phyloP scores from a whole-genome alignment of 2,329 filamentous ascomycete species.

The Cladophialophora carrionii region DNA sequence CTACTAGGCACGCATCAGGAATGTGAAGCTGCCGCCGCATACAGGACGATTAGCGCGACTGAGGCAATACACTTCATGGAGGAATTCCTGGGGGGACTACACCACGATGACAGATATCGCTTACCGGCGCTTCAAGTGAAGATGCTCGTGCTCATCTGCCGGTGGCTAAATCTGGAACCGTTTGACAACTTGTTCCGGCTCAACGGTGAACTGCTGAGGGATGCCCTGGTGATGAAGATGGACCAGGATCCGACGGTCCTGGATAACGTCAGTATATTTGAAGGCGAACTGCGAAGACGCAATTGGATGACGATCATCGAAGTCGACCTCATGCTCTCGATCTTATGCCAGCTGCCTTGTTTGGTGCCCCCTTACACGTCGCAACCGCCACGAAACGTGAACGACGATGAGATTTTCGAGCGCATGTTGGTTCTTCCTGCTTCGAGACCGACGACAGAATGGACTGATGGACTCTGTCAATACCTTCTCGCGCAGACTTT shows the following conservation, averaged over 20 bases:
- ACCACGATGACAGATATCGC: conserved; percentile 25
- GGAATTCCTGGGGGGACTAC: conserved; percentile 22
- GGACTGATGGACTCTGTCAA: conserved; percentile 38
- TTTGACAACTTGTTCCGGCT: conserved; percentile 32
- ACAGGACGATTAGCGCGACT: conserved; percentile 19
- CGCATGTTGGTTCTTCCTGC: conserved; percentile 24
- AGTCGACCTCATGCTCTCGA: conserved; percentile 39
- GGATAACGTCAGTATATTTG: conserved; percentile 27
- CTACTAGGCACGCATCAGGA: conserved; percentile 32
- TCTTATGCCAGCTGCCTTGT: conserved; percentile 36
- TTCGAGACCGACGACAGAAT: conserved; percentile 32
- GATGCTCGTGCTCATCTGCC: conserved; percentile 30
- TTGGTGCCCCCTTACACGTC: conserved; percentile 32
- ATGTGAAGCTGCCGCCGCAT: conserved; percentile 28
- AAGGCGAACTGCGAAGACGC: conserved; percentile 41
- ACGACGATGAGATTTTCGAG: conserved; percentile 35
- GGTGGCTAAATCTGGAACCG: conserved; percentile 29
- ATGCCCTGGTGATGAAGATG: conserved; percentile 34
- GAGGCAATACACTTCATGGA: conserved; percentile 30
- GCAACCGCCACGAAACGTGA: conserved; percentile 33
- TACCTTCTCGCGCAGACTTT: conserved; percentile 35
- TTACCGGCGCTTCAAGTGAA: conserved; percentile 33
- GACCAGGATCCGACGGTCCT: conserved; percentile 29
- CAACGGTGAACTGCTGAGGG: conserved; percentile 33
- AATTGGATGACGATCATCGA: conserved; percentile 43